These are phyloP conservation scores for Cladophialophora bantiana DNA, from an alignment of 2,329 filamentous ascomycete species.

Conservation along the genomic window DNA sequence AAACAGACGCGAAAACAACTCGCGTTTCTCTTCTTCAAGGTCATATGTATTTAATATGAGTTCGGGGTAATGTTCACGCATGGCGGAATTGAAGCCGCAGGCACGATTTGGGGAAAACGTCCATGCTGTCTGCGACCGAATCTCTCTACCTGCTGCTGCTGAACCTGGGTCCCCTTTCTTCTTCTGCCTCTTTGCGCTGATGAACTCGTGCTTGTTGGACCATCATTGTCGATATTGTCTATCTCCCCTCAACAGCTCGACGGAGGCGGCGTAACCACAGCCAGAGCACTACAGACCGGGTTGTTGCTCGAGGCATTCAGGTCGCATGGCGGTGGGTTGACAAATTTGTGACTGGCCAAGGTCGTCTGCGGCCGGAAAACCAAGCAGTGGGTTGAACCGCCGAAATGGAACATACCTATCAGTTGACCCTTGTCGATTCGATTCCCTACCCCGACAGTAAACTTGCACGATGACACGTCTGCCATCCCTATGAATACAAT, in stretches of 20 bases:
- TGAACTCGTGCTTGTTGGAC: not conserved
- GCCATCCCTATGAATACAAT: constrained; percentile 78
- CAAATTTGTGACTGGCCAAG: not conserved
- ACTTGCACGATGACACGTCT: constrained; percentile 76
- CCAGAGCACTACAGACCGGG: not conserved
- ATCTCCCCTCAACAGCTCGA: not conserved
- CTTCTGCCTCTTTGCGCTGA: not conserved
- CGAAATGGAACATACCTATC: constrained; percentile 80
- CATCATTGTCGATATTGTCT: not conserved
- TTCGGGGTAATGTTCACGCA: not conserved
- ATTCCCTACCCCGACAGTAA: constrained; percentile 71
- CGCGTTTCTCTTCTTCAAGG: no score
- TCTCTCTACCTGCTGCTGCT: not conserved
- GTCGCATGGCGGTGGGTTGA: constrained; percentile 4
- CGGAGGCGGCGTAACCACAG: not conserved
- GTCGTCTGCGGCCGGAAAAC: constrained; percentile 60
- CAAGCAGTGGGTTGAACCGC: constrained; percentile 72
- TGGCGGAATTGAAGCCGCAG: not conserved
- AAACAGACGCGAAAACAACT: not conserved
- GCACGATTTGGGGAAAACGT: not conserved
- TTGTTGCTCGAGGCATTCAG: constrained; percentile 5
- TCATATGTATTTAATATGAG: not conserved
- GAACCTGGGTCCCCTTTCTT: not conserved
- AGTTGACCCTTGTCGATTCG: constrained; percentile 72
- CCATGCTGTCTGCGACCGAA: not conserved